These are phyloP conservation scores for Trichophyton verrucosum DNA, from an alignment of 2,329 filamentous ascomycete genomes.

Conservation along the genomic window DNA sequence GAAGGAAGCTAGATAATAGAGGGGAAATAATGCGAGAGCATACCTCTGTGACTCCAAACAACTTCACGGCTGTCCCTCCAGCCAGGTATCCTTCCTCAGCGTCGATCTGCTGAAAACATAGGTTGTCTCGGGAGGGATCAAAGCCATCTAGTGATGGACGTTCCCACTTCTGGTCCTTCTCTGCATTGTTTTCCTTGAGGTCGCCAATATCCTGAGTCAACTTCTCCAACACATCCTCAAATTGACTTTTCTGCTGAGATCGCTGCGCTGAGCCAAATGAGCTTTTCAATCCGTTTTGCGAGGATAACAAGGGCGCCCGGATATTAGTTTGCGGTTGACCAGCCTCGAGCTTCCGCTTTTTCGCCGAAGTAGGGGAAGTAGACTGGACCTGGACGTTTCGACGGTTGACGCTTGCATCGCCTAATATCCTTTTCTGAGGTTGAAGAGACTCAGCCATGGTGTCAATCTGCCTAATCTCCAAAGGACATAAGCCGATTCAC, in stretches of 20 bases:
- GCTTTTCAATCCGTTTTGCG: slow-evolving; percentile 21
- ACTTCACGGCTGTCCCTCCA: slow-evolving; percentile 65
- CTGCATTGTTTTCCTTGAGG: slow-evolving; percentile 72
- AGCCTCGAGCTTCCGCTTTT: slow-evolving; percentile 71
- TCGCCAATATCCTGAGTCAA: slow-evolving; percentile 85
- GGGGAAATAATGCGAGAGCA: slow-evolving; percentile 6
- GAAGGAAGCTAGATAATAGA: neutral
- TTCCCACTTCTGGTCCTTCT: slow-evolving; percentile 90
- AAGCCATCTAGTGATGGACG: slow-evolving; percentile 51
- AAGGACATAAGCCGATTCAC: slow-evolving; percentile 19
- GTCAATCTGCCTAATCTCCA: neutral
- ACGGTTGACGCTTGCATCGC: slow-evolving; percentile 52
- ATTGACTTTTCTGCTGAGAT: slow-evolving; percentile 69
- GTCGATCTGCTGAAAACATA: slow-evolving; percentile 95
- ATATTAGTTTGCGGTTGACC: slow-evolving; percentile 41
- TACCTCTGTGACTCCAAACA: slow-evolving; percentile 84
- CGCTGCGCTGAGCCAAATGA: slow-evolving; percentile 30
- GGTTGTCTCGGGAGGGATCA: slow-evolving; percentile 50
- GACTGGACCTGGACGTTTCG: slow-evolving; percentile 42
- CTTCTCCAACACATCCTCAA: slow-evolving; percentile 88
- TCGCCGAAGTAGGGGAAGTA: slow-evolving; percentile 45
- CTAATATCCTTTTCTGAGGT: slow-evolving; percentile 61
- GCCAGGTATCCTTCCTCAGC: slow-evolving; percentile 75
- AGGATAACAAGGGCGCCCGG: slow-evolving; percentile 49
- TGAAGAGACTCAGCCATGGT: slow-evolving; percentile 11